phyloP scores from a whole-genome alignment of 371 early-diverging fungal genomes.

The Apophysomyces variabilis region DNA sequence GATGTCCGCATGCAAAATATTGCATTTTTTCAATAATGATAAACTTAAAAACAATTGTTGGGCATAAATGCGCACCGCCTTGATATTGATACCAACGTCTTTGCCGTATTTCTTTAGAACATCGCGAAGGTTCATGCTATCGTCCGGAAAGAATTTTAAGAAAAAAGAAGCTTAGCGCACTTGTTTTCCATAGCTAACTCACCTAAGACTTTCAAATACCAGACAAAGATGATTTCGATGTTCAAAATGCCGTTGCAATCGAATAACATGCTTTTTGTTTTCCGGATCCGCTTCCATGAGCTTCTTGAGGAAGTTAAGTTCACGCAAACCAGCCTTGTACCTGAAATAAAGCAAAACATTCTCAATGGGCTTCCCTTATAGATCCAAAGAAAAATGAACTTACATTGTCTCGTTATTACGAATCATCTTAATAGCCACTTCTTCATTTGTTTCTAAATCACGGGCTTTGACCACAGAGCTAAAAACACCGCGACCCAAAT shows the following conservation, averaged over 20 bases:
- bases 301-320: conserved; percentile 84
- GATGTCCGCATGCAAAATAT: conserved; percentile 96
- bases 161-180: background rate
- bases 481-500: conserved; percentile 95
- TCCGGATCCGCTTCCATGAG: conserved; percentile 84
- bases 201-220: conserved; percentile 91
- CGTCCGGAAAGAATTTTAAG: background rate
- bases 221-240: conserved; percentile 92
- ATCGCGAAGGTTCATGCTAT: conserved; percentile 90
- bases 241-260: conserved; percentile 84
- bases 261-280: conserved; percentile 86
- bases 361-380: background rate
- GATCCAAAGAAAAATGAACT: conserved; percentile 18
- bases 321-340: conserved; percentile 92
- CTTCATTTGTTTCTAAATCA: conserved; percentile 68
- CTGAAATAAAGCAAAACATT: conserved; percentile 34
- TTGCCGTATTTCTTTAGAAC: conserved; percentile 93
- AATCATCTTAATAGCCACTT: conserved; percentile 97
- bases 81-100: conserved; percentile 89
- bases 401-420: conserved; percentile 95
- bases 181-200: background rate
- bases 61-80: conserved; percentile 91
- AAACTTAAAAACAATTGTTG: conserved; percentile 91
- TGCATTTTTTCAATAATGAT: conserved; percentile 79
- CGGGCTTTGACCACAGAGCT: conserved; percentile 90